phyloP scores from a whole-genome alignment of 2,329 filamentous ascomycete species.

The Sphaerulina vaccinii region DNA sequence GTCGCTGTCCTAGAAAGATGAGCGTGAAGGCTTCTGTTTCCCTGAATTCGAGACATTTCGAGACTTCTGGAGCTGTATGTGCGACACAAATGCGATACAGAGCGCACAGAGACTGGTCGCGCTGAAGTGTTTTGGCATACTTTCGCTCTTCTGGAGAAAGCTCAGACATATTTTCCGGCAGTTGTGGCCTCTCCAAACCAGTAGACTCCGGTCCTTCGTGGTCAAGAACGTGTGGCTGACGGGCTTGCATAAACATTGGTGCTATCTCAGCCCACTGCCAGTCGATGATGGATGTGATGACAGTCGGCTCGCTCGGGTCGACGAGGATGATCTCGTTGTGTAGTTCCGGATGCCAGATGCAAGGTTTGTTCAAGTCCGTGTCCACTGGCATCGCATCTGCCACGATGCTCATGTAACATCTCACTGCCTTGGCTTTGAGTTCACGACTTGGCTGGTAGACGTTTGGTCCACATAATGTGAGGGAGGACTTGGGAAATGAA shows the following conservation, averaged over 20 bases:
- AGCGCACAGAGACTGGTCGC: conserved; percentile 26
- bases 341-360: conserved; percentile 41
- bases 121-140: conserved; percentile 30
- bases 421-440: conserved; percentile 35
- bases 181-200: conserved; percentile 34
- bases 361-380: conserved; percentile 20
- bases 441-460: conserved; percentile 39
- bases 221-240: conserved; percentile 38
- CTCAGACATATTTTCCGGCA: conserved; percentile 27
- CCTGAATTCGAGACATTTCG: background rate
- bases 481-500: conserved; percentile 37
- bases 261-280: conserved; percentile 39
- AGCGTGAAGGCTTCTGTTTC: background rate
- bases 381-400: conserved; percentile 12
- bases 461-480: conserved; percentile 40
- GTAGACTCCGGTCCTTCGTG: conserved; percentile 35
- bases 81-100: background rate
- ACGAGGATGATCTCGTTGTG: conserved; percentile 43
- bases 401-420: background rate
- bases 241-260: conserved; percentile 41
- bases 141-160: conserved; percentile 28
- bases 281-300: conserved; percentile 38
- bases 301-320: conserved; percentile 33
- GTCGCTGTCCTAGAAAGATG: conserved; percentile 1
- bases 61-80: background rate